A percentile compares a stretch with the other conserved stretches of the same genome.
Evolutionary conservation across 2,329 filamentous ascomycete genomes (phyloP).

Genomic region (Beauveria scarabaeidicola): DNA sequence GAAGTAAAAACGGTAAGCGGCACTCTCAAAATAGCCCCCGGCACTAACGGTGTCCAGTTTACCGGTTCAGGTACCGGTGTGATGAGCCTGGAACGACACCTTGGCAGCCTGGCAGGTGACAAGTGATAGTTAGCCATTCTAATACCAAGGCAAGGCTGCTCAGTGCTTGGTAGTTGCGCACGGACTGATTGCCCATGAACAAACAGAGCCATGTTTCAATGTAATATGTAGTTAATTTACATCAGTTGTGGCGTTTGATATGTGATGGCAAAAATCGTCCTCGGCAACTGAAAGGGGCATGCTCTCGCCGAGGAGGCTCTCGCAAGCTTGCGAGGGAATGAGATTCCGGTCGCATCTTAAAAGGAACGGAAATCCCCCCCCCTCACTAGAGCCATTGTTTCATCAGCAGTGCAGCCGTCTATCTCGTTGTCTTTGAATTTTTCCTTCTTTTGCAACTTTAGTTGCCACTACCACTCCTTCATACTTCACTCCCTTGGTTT

Average conservation of each 20-base stretch:
- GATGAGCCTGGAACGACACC: not conserved
- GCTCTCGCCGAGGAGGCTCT: not conserved
- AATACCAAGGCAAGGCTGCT: not conserved
- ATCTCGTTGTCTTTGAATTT: slow-evolving; percentile 1
- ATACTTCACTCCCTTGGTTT: slow-evolving; percentile 1
- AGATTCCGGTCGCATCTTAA: not conserved
- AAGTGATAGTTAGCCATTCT: not conserved
- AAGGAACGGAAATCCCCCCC: not conserved
- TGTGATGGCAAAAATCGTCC: not conserved
- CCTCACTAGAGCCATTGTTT: not conserved
- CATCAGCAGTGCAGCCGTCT: slow-evolving; percentile 4
- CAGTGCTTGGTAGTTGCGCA: not conserved
- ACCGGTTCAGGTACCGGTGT: slow-evolving; percentile 1
- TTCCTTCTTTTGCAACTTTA: not conserved
- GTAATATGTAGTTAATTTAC: not conserved
- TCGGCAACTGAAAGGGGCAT: not conserved
- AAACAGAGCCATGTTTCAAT: slow-evolving; percentile 3
- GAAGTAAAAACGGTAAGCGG: not conserved
- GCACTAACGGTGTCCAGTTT: not conserved
- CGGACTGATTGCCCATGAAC: slow-evolving; percentile 7
- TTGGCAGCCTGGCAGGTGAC: not conserved
- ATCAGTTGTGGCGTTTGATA: slow-evolving; percentile 5
- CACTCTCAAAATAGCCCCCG: slow-evolving; percentile 1
- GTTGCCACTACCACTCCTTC: not conserved
- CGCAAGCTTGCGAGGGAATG: not conserved